A percentile compares a stretch with the other conserved stretches of the same genome.
Conservation (phyloP, 108 stramenopile genomes). For the Cyclostephanos invisitatus region DNA sequence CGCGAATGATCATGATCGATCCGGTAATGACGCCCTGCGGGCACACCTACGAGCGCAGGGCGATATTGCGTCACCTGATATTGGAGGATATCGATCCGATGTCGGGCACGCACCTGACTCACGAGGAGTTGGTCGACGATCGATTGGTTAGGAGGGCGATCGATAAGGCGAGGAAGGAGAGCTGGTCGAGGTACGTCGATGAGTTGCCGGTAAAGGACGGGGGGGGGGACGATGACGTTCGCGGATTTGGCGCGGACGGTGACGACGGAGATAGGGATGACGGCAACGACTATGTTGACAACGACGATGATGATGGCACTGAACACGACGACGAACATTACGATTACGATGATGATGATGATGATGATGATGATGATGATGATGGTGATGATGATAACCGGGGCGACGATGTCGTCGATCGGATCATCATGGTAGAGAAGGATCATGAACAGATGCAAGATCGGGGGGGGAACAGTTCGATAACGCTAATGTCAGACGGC, state of each 20-base stretch:
- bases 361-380: neutral
- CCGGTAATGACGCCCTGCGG: constrained; percentile 61
- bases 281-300: neutral
- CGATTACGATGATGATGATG: neutral
- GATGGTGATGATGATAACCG: neutral
- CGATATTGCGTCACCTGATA: constrained; percentile 40
- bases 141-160: constrained; percentile 25
- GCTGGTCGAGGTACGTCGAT: constrained; percentile 38
- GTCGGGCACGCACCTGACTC: constrained; percentile 16
- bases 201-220: constrained; percentile 14
- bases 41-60: constrained; percentile 51
- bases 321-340: no score
- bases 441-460: neutral
- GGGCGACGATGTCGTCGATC: neutral
- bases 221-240: neutral
- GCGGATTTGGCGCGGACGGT: neutral
- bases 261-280: neutral
- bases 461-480: neutral
- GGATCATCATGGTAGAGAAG: neutral
- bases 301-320: neutral
- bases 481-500: neutral
- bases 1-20: constrained; percentile 58
- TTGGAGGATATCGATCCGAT: constrained; percentile 23
- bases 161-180: constrained; percentile 44
- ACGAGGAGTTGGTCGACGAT: constrained; percentile 34